phyloP scores from a whole-genome alignment of 2,329 filamentous ascomycete genomes.

The Mycosphaerella sp. region DNA sequence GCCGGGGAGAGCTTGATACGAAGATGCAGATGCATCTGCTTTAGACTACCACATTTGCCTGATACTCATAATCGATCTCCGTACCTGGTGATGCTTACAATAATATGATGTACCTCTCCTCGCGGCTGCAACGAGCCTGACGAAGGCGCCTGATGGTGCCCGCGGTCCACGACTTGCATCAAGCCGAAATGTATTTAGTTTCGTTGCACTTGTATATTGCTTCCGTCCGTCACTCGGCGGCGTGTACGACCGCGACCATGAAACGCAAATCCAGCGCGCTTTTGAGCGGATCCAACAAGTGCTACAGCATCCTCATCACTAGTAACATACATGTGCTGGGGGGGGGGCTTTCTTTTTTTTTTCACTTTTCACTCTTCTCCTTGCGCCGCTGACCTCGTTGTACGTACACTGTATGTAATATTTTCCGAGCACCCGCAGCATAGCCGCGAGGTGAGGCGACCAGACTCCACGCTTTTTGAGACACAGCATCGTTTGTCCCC shows the following conservation, averaged over 20 bases:
- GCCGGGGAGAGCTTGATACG: not conserved
- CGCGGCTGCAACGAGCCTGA: not conserved
- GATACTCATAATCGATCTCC: too few relatives aligned
- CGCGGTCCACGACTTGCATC: not conserved
- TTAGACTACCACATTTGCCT: not conserved
- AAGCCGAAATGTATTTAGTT: slow-evolving; percentile 6
- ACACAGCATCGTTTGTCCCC: slow-evolving; percentile 10
- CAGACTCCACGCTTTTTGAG: slow-evolving; percentile 1
- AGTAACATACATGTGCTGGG: not conserved
- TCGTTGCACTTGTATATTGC: slow-evolving; percentile 11
- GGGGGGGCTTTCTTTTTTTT: too few relatives aligned
- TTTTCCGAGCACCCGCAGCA: slow-evolving; percentile 13
- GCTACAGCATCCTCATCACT: slow-evolving; percentile 17
- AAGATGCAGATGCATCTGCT: not conserved
- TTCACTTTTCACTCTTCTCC: slow-evolving; percentile 10
- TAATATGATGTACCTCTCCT: not conserved
- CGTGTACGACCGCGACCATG: slow-evolving; percentile 17
- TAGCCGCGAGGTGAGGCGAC: slow-evolving; percentile 17
- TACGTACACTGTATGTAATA: slow-evolving; percentile 18
- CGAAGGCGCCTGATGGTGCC: not conserved
- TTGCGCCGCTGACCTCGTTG: slow-evolving; percentile 17
- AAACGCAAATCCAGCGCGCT: slow-evolving; percentile 18
- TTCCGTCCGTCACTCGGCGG: slow-evolving; percentile 12
- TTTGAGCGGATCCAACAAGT: slow-evolving; percentile 14
- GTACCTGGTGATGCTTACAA: not conserved